Evolutionary conservation across 2,329 filamentous ascomycete species (phyloP).

Genomic region (Aspergillus tanneri): DNA sequence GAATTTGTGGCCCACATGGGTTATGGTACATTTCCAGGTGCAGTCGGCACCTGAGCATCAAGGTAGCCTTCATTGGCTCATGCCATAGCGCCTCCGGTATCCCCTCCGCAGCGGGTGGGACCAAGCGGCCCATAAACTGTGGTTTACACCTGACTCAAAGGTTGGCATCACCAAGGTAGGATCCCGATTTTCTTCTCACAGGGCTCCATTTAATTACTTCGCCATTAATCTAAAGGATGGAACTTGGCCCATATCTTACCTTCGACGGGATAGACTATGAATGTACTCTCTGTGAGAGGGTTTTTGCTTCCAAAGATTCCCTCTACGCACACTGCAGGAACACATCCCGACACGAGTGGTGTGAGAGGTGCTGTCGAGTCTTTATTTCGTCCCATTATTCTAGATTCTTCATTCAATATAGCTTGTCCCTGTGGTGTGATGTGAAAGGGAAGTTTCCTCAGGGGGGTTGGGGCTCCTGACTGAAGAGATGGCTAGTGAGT

Average conservation of each 20-base stretch:
- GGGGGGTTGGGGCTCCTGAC: no score
- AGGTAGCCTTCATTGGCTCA: not conserved
- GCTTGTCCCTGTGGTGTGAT: no score
- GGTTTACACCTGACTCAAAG: no score
- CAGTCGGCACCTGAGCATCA: not conserved
- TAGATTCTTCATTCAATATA: no score
- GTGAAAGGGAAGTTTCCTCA: no score
- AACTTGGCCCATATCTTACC: conserved; percentile 13
- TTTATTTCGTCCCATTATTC: no score
- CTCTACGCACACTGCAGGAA: conserved; percentile 15
- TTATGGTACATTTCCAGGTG: not conserved
- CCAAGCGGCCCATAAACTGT: no score
- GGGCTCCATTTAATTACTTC: conserved; percentile 7
- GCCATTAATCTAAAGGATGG: conserved; percentile 12
- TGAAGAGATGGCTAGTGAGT: no score
- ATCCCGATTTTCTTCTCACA: conserved; percentile 12
- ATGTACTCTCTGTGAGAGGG: conserved; percentile 13
- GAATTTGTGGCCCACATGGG: no score
- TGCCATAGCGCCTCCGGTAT: not conserved
- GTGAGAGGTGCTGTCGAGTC: conserved; percentile 9
- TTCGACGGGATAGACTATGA: conserved; percentile 13
- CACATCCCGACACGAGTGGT: conserved; percentile 14
- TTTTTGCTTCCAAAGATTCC: conserved; percentile 8
- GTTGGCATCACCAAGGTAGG: no score
- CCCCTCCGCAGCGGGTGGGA: no score